Evolutionary conservation across 192 early-diverging fungal genomes (phyloP).

Genomic region (Linnemannia zychae): DNA sequence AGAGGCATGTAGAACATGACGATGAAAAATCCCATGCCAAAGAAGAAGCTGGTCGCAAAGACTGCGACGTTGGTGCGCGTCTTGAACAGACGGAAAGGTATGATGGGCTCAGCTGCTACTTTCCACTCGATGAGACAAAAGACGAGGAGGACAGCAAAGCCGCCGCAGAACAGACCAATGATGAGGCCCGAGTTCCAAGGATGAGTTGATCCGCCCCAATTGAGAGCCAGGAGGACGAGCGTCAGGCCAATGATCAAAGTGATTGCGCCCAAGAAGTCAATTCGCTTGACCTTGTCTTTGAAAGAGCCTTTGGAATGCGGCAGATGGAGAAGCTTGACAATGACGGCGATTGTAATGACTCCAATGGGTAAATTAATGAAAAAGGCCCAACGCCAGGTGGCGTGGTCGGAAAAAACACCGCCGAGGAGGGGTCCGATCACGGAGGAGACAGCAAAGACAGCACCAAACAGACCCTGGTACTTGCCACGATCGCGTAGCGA

Average conservation of each 20-base stretch:
- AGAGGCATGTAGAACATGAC: conserved; percentile 76
- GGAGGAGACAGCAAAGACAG: conserved; percentile 62
- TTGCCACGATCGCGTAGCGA: conserved; percentile 74
- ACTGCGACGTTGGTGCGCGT: conserved; percentile 59
- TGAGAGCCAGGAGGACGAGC: conserved; percentile 75
- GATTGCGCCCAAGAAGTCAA: conserved; percentile 75
- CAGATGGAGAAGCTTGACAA: conserved; percentile 67
- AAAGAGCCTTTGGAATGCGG: conserved; percentile 61
- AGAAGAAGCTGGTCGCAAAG: conserved; percentile 50
- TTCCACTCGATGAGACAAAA: conserved; percentile 77
- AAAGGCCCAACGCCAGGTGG: conserved; percentile 72
- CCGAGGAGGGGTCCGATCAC: conserved; percentile 59
- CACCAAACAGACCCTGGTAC: conserved; percentile 69
- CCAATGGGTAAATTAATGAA: conserved; percentile 73
- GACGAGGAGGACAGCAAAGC: conserved; percentile 57
- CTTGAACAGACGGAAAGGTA: conserved; percentile 72
- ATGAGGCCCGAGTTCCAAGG: conserved; percentile 74
- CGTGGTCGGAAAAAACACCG: conserved; percentile 64
- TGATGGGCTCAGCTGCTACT: conserved; percentile 76
- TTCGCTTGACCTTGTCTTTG: conserved; percentile 65
- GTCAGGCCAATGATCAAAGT: conserved; percentile 65
- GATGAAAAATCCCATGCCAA: conserved; percentile 61
- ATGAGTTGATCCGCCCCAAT: conserved; percentile 77
- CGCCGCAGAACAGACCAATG: conserved; percentile 68
- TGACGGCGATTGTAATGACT: conserved; percentile 51